Conservation (phyloP, 2,329 filamentous ascomycete species). For the Cercospora sp. region DNA sequence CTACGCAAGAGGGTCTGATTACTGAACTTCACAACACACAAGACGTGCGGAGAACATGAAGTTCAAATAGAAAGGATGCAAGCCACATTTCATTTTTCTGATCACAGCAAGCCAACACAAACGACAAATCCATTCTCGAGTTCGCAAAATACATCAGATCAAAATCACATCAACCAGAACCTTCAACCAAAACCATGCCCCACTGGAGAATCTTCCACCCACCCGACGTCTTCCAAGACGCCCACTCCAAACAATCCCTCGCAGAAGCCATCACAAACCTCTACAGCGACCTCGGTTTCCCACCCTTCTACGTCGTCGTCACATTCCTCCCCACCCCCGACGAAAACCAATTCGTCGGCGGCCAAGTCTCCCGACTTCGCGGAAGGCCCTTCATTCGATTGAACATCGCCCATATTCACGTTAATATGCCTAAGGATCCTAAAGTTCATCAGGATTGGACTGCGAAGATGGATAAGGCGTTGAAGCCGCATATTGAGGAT, state of each 20-base stretch:
- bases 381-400: conserved; percentile 42
- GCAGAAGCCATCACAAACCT: conserved; percentile 44
- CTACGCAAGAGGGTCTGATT: background rate
- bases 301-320: conserved; percentile 49
- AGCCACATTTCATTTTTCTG: background rate
- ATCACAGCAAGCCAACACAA: background rate
- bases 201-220: conserved; percentile 48
- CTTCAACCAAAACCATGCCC: conserved; percentile 40
- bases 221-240: conserved; percentile 37
- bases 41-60: background rate
- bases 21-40: background rate
- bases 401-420: conserved; percentile 39
- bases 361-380: conserved; percentile 26
- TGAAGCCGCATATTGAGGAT: conserved; percentile 46
- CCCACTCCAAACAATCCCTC: conserved; percentile 36
- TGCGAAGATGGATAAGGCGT: conserved; percentile 34
- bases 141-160: background rate
- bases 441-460: conserved; percentile 27
- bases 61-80: background rate
- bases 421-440: conserved; percentile 26
- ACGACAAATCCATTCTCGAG: background rate
- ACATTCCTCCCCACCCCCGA: conserved; percentile 41
- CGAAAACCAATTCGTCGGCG: conserved; percentile 38
- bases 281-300: conserved; percentile 41
- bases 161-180: background rate